Percentiles rank a stretch among this genome's conserved stretches.
Evolutionary conservation across 2,329 filamentous ascomycete species (phyloP).

Genomic region (Thielaviopsis ethacetica): DNA sequence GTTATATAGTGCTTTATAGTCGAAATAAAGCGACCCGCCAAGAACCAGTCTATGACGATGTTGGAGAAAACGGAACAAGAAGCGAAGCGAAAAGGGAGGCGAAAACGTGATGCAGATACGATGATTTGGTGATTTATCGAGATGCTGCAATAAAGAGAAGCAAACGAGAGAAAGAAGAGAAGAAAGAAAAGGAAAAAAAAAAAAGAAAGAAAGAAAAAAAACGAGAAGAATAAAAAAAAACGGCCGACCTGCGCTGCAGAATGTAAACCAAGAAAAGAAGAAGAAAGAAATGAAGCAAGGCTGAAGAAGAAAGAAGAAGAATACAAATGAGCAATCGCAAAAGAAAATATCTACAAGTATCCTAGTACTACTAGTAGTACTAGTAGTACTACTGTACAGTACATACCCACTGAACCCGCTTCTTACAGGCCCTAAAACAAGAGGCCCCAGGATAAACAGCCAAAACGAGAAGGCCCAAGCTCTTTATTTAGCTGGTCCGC

Average conservation of each 20-base stretch:
- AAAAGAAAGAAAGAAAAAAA: no score
- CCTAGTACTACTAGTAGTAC: no score
- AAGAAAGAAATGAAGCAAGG: background rate
- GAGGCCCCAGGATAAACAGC: no score
- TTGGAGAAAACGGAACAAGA: background rate
- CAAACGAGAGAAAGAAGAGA: background rate
- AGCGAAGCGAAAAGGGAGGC: background rate
- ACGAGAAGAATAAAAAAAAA: no score
- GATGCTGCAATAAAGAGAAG: background rate
- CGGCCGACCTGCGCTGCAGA: background rate
- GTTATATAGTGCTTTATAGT: background rate
- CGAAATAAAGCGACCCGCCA: background rate
- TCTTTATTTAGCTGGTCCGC: background rate
- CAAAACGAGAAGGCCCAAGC: background rate
- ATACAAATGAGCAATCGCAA: no score
- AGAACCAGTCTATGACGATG: background rate
- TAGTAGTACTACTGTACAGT: background rate
- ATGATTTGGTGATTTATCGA: background rate
- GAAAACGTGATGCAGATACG: background rate
- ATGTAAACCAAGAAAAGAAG: background rate
- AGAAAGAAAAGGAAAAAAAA: no score
- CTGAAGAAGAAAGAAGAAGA: background rate
- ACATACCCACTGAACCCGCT: background rate
- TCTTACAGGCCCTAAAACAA: no score
- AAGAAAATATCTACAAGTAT: background rate